phyloP scores from a whole-genome alignment of 2,329 filamentous ascomycete species.

The Colletotrichum orbiculare region DNA sequence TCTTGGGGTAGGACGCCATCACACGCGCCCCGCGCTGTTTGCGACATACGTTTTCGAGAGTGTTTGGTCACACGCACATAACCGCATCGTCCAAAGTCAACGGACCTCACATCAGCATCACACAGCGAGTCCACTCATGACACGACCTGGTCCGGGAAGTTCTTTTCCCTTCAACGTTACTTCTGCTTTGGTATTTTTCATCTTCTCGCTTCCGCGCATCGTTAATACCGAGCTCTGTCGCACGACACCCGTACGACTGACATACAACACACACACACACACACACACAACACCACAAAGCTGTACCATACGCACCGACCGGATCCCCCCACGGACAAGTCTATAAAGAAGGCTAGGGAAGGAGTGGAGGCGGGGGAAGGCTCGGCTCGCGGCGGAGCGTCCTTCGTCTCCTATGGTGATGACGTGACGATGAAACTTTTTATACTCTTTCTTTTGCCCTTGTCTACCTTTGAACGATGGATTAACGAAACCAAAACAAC shows the following conservation, averaged over 20 bases:
- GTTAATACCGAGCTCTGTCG: constrained; percentile 25
- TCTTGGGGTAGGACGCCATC: no score
- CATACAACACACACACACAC: not conserved
- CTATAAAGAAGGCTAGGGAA: constrained; percentile 21
- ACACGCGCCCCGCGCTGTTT: not conserved
- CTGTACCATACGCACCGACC: constrained; percentile 23
- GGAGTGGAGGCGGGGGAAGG: constrained; percentile 5
- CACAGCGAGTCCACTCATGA: constrained; percentile 31
- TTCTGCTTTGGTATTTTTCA: constrained; percentile 9
- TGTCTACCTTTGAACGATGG: not conserved
- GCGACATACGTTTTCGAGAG: constrained; percentile 11
- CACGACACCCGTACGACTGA: constrained; percentile 6
- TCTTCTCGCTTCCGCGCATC: constrained; percentile 19
- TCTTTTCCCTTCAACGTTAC: not conserved
- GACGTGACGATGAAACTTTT: constrained; percentile 24
- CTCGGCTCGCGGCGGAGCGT: not conserved
- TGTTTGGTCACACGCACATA: constrained; percentile 25
- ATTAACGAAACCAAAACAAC: not conserved
- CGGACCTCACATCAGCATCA: constrained; percentile 31
- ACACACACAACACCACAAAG: not conserved
- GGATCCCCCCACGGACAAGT: constrained; percentile 7
- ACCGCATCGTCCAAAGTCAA: constrained; percentile 13
- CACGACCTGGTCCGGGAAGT: not conserved
- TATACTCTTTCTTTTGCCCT: not conserved
- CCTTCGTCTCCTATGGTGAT: constrained; percentile 8